Evolutionary conservation across 2,329 filamentous ascomycete species (phyloP).

Genomic region (Sporothrix variecibatus): DNA sequence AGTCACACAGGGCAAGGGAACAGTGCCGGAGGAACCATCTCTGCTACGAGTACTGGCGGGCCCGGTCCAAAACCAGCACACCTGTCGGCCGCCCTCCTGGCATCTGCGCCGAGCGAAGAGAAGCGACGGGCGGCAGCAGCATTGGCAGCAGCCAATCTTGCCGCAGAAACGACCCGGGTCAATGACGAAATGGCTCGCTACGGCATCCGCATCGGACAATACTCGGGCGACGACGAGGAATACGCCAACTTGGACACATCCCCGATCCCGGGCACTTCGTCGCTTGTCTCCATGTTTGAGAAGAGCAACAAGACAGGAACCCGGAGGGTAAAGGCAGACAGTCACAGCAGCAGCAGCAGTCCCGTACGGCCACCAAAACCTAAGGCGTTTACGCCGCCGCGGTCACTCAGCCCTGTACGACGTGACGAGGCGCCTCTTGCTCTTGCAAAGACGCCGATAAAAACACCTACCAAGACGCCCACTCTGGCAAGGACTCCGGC

Average conservation of each 20-base stretch:
- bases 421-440: background rate
- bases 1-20: conserved; percentile 39
- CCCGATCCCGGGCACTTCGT: conserved; percentile 62
- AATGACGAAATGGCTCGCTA: conserved; percentile 11
- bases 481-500: background rate
- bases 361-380: background rate
- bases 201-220: background rate
- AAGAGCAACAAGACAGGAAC: conserved; percentile 37
- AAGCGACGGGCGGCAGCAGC: conserved; percentile 5
- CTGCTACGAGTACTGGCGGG: background rate
- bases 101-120: conserved; percentile 16
- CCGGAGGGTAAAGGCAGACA: background rate
- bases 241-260: conserved; percentile 48
- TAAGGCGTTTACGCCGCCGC: conserved; percentile 39
- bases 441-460: background rate
- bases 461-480: background rate
- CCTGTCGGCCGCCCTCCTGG: conserved; percentile 24
- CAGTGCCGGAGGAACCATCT: background rate
- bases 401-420: conserved; percentile 34
- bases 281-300: conserved; percentile 71
- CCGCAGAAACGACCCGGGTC: background rate
- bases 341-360: background rate
- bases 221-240: background rate
- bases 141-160: conserved; percentile 2
- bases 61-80: conserved; percentile 5